phyloP scores from a whole-genome alignment of 2,329 filamentous ascomycete species.

The Fusarium miscanthi region DNA sequence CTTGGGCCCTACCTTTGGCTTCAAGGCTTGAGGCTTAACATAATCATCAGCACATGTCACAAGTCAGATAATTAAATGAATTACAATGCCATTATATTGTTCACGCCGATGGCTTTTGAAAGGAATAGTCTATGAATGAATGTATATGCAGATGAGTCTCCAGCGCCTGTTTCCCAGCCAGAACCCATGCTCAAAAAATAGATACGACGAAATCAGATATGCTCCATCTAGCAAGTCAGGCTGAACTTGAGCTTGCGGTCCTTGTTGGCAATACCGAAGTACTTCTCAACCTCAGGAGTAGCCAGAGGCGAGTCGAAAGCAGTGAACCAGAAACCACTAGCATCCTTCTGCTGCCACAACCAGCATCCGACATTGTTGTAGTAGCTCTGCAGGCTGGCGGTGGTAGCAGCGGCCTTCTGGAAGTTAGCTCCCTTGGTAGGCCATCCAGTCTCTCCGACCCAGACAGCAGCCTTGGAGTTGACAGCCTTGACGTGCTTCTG shows the following conservation, averaged over 20 bases:
- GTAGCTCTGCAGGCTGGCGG: slow-evolving; percentile 28
- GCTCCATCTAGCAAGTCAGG: slow-evolving; percentile 29
- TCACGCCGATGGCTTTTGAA: not conserved
- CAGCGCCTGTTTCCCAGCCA: not conserved
- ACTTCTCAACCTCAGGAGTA: slow-evolving; percentile 40
- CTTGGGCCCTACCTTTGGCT: slow-evolving; percentile 22
- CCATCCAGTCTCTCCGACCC: slow-evolving; percentile 43
- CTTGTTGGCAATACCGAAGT: slow-evolving; percentile 39
- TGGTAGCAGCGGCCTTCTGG: slow-evolving; percentile 31
- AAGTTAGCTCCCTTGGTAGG: slow-evolving; percentile 36
- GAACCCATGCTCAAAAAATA: not conserved
- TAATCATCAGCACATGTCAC: not conserved
- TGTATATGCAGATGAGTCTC: not conserved
- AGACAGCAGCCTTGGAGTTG: slow-evolving; percentile 31
- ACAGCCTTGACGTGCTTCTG: slow-evolving; percentile 38
- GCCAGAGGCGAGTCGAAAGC: slow-evolving; percentile 34
- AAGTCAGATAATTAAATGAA: accelerated
- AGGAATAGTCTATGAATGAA: slow-evolving; percentile 2
- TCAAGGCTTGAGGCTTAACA: not conserved
- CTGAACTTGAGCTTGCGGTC: slow-evolving; percentile 42
- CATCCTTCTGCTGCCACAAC: slow-evolving; percentile 32
- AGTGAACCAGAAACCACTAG: slow-evolving; percentile 42
- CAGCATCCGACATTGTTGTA: slow-evolving; percentile 40
- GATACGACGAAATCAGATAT: not conserved
- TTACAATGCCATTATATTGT: not conserved